phyloP scores from a whole-genome alignment of 148 eudicot genomes.

The Drosera capensis region DNA sequence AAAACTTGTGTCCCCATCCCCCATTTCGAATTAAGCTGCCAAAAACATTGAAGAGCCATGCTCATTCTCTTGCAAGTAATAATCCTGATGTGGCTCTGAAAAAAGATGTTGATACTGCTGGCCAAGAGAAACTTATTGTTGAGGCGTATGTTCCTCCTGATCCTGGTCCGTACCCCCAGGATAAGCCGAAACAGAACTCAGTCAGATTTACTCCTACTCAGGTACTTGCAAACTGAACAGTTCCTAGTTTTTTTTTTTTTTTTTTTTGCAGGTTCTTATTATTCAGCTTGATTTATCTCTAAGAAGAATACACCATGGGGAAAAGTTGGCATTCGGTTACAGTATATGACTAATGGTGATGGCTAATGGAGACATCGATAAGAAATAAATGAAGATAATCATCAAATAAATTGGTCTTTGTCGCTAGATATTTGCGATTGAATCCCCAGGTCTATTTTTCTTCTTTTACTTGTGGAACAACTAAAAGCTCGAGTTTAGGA shows the following conservation, averaged over 20 bases:
- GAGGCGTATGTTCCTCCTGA: conserved; percentile 93
- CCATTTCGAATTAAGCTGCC: conserved; percentile 77
- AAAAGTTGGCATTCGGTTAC: too few relatives aligned
- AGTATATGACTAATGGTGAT: too few relatives aligned
- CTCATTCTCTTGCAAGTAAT: conserved; percentile 51
- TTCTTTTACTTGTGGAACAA: too few relatives aligned
- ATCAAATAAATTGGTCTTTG: too few relatives aligned
- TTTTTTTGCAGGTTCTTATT: conserved; percentile 1
- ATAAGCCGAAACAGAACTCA: conserved; percentile 86
- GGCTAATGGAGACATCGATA: too few relatives aligned
- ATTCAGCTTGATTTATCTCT: too few relatives aligned
- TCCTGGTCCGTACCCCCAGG: conserved; percentile 98
- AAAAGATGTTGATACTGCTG: conserved; percentile 20
- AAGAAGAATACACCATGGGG: too few relatives aligned
- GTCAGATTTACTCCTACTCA: conserved; percentile 92
- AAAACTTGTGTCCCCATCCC: conserved; percentile 44
- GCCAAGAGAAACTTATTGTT: conserved; percentile 54
- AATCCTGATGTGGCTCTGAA: conserved; percentile 18
- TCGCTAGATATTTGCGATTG: too few relatives aligned
- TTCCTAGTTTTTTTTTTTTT: not conserved
- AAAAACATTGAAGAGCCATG: conserved; percentile 40
- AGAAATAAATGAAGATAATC: too few relatives aligned
- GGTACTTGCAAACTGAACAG: conserved; percentile 23
- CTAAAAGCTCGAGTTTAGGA: too few relatives aligned
- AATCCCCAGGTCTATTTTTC: too few relatives aligned